Conservation (phyloP, 805 yeast species). For the Hagleromyces aurorensis region DNA sequence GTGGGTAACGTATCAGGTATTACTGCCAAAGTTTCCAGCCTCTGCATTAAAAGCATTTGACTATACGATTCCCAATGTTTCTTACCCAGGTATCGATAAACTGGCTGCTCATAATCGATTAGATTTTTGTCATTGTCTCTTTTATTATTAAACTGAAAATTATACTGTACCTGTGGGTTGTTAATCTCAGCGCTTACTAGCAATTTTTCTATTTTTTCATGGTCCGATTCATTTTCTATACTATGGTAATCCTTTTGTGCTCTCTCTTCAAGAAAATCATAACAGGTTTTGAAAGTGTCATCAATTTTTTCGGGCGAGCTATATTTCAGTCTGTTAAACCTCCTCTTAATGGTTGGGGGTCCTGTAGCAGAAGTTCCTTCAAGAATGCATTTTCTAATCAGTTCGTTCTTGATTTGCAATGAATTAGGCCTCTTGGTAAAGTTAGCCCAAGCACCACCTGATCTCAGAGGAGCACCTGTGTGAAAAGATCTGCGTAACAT, state of each 20-base stretch:
- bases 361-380: constrained; percentile 36
- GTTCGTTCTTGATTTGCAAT: constrained; percentile 22
- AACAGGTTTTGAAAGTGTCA: constrained; percentile 65
- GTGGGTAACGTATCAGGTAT: constrained; percentile 95
- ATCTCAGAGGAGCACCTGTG: constrained; percentile 9
- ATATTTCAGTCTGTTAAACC: constrained; percentile 43
- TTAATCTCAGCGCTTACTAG: constrained; percentile 55
- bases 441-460: constrained; percentile 26
- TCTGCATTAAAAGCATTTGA: constrained; percentile 80
- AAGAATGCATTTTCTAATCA: constrained; percentile 27
- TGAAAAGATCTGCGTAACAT: constrained; percentile 23
- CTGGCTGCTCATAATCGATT: constrained; percentile 66
- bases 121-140: constrained; percentile 34
- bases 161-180: constrained; percentile 83
- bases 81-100: constrained; percentile 63
- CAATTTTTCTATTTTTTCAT: constrained; percentile 28
- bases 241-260: constrained; percentile 34
- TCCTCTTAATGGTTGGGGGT: constrained; percentile 44
- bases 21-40: constrained; percentile 74
- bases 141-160: constrained; percentile 40
- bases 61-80: constrained; percentile 66
- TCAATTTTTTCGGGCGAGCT: constrained; percentile 61
- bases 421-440: constrained; percentile 20
- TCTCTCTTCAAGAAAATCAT: constrained; percentile 44
- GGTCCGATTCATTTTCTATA: constrained; percentile 23